Base-by-base conservation (phyloP, 148 eudicot species). In the Diospyros kaki region DNA sequence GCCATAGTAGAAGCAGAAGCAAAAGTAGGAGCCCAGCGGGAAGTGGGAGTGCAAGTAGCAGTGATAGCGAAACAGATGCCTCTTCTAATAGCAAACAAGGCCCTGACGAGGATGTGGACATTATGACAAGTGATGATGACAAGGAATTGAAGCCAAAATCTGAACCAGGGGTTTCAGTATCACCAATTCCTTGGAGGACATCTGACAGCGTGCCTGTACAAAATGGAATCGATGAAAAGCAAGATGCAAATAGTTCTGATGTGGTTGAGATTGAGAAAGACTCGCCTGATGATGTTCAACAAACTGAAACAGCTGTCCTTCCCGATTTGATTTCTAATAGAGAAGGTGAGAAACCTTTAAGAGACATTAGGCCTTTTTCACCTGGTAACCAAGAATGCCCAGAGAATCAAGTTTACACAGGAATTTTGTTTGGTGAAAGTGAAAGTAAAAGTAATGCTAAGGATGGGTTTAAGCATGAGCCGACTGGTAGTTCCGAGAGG, bases 51-150 rank as follows among this genome's bases (percentile, higher is more conserved):
- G 87, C 84, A 45, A 95, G 91, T 83, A 87, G 94, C 87, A 95
- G 97, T 74, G 97, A 90, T 67, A 92, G 94, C 80, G 98, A 94
- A 55, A 89, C 88, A 73, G 98, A 92, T 85, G 89, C 96, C 77
- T 90, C 95, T 80, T 82, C 97, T 17, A 89, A 93, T 81, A 94
- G 97, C 86, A 90, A 95, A 85, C 89, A 92, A 80, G 89, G 88
- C 42, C 88, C 99, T 80, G 99, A 95, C 75, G 94, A 88, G 83
- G 99, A 95, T 71, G 87, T 95, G 44, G 91, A 95, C 81, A 95
- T 95, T 66, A 86, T 93, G 82, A 75, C 83, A 10, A 86, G 92
- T 73, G 97, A 91, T 75, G 94, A 87, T 76, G 97, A 93, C 58
- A 89, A 88, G 77, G 93, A 90, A 81, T 76, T 80, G 54, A 87